phyloP scores from a whole-genome alignment of 2,329 filamentous ascomycete species.

The Fusarium proliferatum region DNA sequence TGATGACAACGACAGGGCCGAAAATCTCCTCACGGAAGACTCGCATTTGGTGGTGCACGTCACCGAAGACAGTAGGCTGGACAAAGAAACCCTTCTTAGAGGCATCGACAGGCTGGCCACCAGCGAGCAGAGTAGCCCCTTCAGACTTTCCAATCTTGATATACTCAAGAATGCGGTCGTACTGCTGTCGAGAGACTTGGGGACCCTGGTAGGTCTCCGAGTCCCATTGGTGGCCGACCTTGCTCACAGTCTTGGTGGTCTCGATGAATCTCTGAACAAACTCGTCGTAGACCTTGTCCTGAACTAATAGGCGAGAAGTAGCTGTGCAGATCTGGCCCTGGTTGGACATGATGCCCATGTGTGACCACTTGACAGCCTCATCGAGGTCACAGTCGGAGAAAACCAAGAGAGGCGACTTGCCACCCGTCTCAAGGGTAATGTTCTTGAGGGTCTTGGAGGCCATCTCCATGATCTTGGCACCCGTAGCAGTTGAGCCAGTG shows the following conservation, averaged over 20 bases:
- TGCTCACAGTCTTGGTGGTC: conserved; percentile 66
- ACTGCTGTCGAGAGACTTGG: conserved; percentile 71
- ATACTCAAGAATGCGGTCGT: conserved; percentile 73
- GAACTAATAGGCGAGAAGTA: conserved; percentile 83
- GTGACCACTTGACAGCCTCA: conserved; percentile 79
- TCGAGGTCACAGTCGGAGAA: conserved; percentile 80
- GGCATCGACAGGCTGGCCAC: conserved; percentile 57
- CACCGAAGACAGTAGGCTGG: conserved; percentile 85
- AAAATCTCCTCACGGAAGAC: conserved; percentile 93
- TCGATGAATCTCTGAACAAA: conserved; percentile 81
- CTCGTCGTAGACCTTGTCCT: conserved; percentile 85
- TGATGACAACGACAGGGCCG: conserved; percentile 82
- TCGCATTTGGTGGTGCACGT: conserved; percentile 75
- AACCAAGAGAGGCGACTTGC: conserved; percentile 81
- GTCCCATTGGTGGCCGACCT: conserved; percentile 50
- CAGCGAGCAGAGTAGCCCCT: conserved; percentile 43
- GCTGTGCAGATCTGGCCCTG: conserved; percentile 75
- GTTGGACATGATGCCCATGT: conserved; percentile 73
- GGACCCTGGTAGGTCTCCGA: conserved; percentile 52
- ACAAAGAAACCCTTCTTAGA: conserved; percentile 86
- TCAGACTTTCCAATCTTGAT: conserved; percentile 55
- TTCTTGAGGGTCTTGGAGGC: conserved; percentile 70
- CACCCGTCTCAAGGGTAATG: conserved; percentile 74
- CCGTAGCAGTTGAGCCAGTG: conserved; percentile 78
- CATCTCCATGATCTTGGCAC: conserved; percentile 80